phyloP scores from a whole-genome alignment of 345 rosid species.

The Pelargonium nanum region DNA sequence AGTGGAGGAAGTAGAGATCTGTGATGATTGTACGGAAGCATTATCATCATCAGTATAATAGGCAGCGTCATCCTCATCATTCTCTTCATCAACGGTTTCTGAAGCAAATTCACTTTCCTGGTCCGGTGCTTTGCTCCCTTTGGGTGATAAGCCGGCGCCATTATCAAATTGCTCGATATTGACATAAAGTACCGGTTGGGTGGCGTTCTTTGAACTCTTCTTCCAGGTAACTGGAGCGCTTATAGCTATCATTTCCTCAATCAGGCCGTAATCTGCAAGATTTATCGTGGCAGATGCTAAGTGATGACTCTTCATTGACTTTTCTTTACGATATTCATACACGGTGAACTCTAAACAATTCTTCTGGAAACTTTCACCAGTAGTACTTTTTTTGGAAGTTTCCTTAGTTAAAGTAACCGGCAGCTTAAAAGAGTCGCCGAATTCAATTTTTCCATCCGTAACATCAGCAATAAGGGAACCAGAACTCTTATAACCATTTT shows the following conservation, averaged over 20 bases:
- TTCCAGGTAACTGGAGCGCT: slow-evolving; percentile 47
- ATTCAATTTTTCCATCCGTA: slow-evolving; percentile 54
- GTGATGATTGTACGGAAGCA: slow-evolving; percentile 45
- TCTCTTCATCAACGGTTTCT: slow-evolving; percentile 25
- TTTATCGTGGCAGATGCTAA: slow-evolving; percentile 71
- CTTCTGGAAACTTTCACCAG: slow-evolving; percentile 44
- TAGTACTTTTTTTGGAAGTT: slow-evolving; percentile 31
- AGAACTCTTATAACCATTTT: slow-evolving; percentile 49
- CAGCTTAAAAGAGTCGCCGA: slow-evolving; percentile 52
- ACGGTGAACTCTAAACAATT: slow-evolving; percentile 56
- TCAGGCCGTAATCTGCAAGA: slow-evolving; percentile 64
- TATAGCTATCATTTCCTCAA: slow-evolving; percentile 33
- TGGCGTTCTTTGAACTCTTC: slow-evolving; percentile 44
- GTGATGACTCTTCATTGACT: slow-evolving; percentile 52
- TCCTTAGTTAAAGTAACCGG: slow-evolving; percentile 38
- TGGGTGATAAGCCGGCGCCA: slow-evolving; percentile 24
- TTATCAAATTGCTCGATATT: slow-evolving; percentile 47
- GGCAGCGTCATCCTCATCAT: slow-evolving; percentile 49
- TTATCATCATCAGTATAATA: slow-evolving; percentile 68
- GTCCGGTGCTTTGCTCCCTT: slow-evolving; percentile 20
- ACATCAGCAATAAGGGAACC: slow-evolving; percentile 47
- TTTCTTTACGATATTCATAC: slow-evolving; percentile 56
- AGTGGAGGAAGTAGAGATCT: slow-evolving; percentile 34
- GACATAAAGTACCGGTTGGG: slow-evolving; percentile 46
- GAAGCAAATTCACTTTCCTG: slow-evolving; percentile 2